Evolutionary conservation across 176 grass and related monocot genomes (phyloP).

Genomic region (Carex kokanica): DNA sequence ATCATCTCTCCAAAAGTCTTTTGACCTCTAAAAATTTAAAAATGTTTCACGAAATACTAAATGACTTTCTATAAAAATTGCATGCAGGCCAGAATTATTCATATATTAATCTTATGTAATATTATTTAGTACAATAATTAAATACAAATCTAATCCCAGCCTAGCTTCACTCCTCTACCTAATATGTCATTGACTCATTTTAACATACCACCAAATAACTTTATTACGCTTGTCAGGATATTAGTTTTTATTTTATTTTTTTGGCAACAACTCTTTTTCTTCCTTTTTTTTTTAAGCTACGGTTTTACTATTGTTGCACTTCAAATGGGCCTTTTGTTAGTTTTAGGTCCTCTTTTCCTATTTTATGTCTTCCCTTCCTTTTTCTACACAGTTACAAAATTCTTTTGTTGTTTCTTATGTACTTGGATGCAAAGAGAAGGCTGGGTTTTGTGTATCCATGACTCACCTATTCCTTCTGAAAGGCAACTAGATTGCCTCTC

Average conservation of each 20-base stretch:
- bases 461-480: background rate
- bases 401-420: background rate
- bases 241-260: background rate
- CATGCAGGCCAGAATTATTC: background rate
- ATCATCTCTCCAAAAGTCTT: too few relatives aligned
- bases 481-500: background rate
- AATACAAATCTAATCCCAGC: background rate
- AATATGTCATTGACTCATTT: background rate
- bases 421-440: constrained; percentile 11
- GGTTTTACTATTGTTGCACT: background rate
- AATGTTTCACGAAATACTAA: too few relatives aligned
- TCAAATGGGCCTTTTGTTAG: background rate
- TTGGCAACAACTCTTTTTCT: too few relatives aligned
- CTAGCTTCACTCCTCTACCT: background rate
- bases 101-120: background rate
- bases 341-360: background rate
- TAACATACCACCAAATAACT: background rate
- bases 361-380: background rate
- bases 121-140: background rate
- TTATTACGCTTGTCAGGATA: background rate
- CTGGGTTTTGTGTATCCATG: background rate
- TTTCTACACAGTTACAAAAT: too few relatives aligned
- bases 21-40: too few relatives aligned
- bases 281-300: too few relatives aligned
- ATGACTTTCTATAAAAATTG: too few relatives aligned